Evolutionary conservation across 441 rosid species (phyloP).

Genomic region (Mallotus japonicus): DNA sequence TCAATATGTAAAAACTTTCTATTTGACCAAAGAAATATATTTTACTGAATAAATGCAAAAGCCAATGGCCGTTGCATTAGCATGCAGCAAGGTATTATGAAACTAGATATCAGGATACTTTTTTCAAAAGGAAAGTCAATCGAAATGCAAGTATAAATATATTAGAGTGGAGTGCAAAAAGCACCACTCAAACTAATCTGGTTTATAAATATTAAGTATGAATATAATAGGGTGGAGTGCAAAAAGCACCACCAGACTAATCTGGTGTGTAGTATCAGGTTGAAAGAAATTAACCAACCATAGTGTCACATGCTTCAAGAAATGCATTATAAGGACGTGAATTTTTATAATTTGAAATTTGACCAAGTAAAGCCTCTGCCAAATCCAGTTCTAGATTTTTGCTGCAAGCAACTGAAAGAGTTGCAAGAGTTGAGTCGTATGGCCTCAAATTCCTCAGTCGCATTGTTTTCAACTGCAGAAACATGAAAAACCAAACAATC

Average conservation of each 20-base stretch:
- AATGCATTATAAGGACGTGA: slow-evolving; percentile 61
- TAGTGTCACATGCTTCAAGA: slow-evolving; percentile 59
- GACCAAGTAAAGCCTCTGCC: slow-evolving; percentile 70
- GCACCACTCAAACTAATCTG: no score
- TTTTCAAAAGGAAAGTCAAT: no score
- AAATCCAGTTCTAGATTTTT: slow-evolving; percentile 67
- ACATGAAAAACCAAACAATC: slow-evolving; percentile 12
- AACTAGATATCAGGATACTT: no score
- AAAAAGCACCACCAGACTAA: not conserved
- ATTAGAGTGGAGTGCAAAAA: no score
- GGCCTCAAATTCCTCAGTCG: slow-evolving; percentile 57
- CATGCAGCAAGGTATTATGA: no score
- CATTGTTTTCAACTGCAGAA: slow-evolving; percentile 57
- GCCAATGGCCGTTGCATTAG: no score
- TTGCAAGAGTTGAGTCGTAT: slow-evolving; percentile 49
- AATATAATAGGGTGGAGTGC: no score
- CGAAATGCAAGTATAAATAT: no score
- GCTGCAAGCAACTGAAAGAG: slow-evolving; percentile 54
- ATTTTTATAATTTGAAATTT: slow-evolving; percentile 43
- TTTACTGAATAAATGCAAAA: no score
- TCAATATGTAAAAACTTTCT: no score
- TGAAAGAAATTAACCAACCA: slow-evolving; percentile 50
- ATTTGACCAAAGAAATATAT: no score
- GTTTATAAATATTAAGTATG: no score
- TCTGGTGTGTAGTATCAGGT: slow-evolving; percentile 11